These are phyloP conservation scores for Apiospora arundinis DNA, from an alignment of 2,329 filamentous ascomycete species.

Conservation along the genomic window DNA sequence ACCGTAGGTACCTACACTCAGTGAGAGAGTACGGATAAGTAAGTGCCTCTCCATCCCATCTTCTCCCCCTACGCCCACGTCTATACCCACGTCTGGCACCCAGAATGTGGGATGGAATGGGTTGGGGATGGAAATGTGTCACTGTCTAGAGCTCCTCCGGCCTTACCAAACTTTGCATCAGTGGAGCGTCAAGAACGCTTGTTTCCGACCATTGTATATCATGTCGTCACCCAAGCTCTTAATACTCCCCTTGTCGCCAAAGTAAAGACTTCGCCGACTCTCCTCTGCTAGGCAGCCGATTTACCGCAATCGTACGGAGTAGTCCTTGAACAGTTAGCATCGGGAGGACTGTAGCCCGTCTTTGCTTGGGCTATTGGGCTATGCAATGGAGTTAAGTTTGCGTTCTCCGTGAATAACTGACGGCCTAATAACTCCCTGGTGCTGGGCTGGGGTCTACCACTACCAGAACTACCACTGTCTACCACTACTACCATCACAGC, in stretches of 20 bases:
- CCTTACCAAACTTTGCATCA: conserved; percentile 11
- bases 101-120: conserved; percentile 4
- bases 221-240: background rate
- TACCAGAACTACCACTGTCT: too few species aligned
- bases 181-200: conserved; percentile 4
- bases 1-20: too few species aligned
- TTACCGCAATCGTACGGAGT: background rate
- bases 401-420: background rate
- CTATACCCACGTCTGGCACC: background rate
- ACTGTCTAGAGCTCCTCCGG: background rate
- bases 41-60: too few species aligned
- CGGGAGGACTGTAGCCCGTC: background rate
- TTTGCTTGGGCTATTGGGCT: background rate
- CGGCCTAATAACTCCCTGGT: too few species aligned
- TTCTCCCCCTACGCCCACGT: too few species aligned
- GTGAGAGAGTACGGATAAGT: too few species aligned
- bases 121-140: background rate
- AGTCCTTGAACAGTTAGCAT: background rate
- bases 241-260: background rate
- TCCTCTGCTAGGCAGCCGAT: conserved; percentile 1
- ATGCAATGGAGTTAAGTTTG: conserved; percentile 15
- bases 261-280: background rate
- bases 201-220: background rate
- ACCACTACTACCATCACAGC: too few species aligned
- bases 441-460: too few species aligned